Base-by-base conservation (phyloP, 225 moss, liverwort and hornwort genomes). In the Physcomitrium patens region DNA sequence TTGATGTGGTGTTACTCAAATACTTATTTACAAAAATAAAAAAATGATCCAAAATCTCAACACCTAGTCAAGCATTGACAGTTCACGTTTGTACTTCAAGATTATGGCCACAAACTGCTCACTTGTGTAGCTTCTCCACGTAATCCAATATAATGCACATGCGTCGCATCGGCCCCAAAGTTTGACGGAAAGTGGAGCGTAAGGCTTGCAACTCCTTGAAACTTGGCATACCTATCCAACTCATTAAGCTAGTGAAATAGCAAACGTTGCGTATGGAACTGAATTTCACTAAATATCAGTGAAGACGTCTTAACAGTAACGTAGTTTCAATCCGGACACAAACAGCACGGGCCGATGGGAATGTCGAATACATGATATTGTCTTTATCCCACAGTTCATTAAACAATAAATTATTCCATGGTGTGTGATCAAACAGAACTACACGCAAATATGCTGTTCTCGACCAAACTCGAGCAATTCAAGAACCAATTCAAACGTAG, bases 191-290 rank as follows among this genome's bases (percentile, higher is more conserved):
- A 99, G 65, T 99, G 97, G 50, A 99, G 78, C 12, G 87, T 93
- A 41, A 99, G 77, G 78, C 78, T 99, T 26, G 97, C 93, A 68
- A 99, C 97, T 70, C 97, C 97, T 74, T 99, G 93, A 60, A 99
- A 99, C 54, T 91, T 91, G 4, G 97, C 86, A 71, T 90, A 95
- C 74, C 93, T 89, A 58, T 27, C 54, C 59, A 69, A 71, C 20
- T 70, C 45, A 63, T 14, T 62, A 26, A 46, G 63, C 63, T 57
- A 16, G 26, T 78, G 24, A 81, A 10, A 55, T 56, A 43, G 20
- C 41, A 18, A 37, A 50, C 12, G 46, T 8, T 55, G 14, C 20
- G 47, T 16, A 53, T 12, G 10, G 8, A 11, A 18, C 1, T 24
- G 22, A 44, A 64, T 46, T 42, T 42, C 2, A 37, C 31, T 1